Evolutionary conservation across 345 rosid genomes (phyloP), one percentile per base, ranked within the genome.

Genomic region (Limnanthes douglasii): DNA sequence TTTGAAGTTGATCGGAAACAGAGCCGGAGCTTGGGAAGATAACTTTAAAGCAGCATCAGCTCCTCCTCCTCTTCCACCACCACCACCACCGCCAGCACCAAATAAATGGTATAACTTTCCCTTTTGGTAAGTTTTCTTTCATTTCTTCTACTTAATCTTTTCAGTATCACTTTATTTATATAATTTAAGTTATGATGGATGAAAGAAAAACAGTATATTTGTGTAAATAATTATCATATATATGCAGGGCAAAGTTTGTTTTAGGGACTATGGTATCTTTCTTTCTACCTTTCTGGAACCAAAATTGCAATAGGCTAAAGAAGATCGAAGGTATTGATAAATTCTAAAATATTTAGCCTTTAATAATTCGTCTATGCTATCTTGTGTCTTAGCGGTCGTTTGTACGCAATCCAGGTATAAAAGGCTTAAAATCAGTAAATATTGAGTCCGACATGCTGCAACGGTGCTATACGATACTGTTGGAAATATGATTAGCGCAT

Each of bases 221-320:
- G 9, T 15, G 21, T 35, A 6, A 35, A 21, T 43, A 34, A 27
- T 46, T 3, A 16, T 6, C 13, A 7, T 34, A 1, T 17, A 23
- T 2, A 11, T 46, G 68, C 70, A 84, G 95, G 88, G 79, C 43
- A 45, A 71, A 44, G 42, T 76, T 75, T 79, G 1, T 65, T 18
- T 3, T 74, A 47, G 96, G 78, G 23, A 54, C 75, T 27, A 21
- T 62, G 15, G 31, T 80, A 4, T 31, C 78, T 12, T 8, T 85
- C 13, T 15, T 65, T 2, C 30, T 76, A 13, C 73, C 86, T 0
- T 63, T 67, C 11, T 76, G 68, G 82, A 72, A 68, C 57, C 48
- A 34, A 37, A 47, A 67, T 45, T 52, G 67, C 48, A 50, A 52
- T 19, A 41, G 55, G 20, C 35, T 80, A 14, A 47, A 57, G 36